Evolutionary conservation across 495 filamentous ascomycete species (phyloP).

Genomic region (Terfezia claveryi): DNA sequence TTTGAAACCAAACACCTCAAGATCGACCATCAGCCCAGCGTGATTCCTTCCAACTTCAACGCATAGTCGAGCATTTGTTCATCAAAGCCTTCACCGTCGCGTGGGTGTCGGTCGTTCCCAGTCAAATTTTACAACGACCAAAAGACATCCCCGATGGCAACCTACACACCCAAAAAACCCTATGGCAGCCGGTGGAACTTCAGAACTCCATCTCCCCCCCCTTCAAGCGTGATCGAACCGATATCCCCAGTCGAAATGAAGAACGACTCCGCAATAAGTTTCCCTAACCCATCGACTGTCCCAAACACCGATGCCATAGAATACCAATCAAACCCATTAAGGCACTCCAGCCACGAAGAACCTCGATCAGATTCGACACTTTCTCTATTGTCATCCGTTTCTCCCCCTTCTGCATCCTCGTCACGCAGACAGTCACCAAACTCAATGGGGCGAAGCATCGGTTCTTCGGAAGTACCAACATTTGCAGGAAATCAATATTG

Average conservation of each 20-base stretch:
- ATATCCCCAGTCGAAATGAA: not conserved
- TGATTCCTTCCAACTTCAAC: too few relatives aligned
- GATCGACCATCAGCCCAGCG: too few relatives aligned
- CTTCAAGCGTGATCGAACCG: not conserved
- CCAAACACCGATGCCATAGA: too few relatives aligned
- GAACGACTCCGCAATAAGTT: too few relatives aligned
- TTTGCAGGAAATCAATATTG: not conserved
- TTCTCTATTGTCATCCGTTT: not conserved
- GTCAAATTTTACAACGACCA: not conserved
- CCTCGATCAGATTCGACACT: not conserved
- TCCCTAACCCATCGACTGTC: too few relatives aligned
- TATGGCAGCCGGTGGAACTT: not conserved
- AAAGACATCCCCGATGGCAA: not conserved
- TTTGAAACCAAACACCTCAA: too few relatives aligned
- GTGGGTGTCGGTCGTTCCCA: not conserved
- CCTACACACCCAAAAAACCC: not conserved
- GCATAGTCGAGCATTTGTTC: too few relatives aligned
- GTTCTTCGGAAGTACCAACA: not conserved
- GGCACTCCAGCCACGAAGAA: not conserved
- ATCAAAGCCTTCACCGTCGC: not conserved
- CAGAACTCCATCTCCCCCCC: not conserved
- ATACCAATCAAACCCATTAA: too few relatives aligned
- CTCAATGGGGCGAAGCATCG: not conserved
- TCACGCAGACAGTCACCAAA: not conserved
- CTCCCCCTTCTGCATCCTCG: not conserved